Conservation (phyloP, 2,329 filamentous ascomycete species). For the Penicillium sp. region DNA sequence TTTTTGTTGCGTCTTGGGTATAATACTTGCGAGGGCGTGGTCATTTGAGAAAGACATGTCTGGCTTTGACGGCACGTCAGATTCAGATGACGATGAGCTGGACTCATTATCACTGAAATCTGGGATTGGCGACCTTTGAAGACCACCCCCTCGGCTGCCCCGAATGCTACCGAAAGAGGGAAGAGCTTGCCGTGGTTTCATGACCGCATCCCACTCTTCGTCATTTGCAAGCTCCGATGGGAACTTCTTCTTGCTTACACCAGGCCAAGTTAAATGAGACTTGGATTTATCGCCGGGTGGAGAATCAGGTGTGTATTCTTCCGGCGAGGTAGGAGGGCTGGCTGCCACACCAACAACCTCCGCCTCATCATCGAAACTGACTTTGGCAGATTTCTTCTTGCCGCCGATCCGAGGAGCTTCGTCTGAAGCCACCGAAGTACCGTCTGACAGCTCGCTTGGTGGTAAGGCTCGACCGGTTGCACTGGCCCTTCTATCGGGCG, state of each 20-base stretch:
- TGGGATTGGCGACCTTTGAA: conserved; percentile 16
- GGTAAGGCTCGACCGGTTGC: conserved; percentile 29
- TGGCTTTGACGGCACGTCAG: conserved; percentile 38
- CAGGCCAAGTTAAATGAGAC: conserved; percentile 37
- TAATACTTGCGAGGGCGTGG: conserved; percentile 50
- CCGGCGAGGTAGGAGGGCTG: conserved; percentile 43
- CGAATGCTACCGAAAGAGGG: conserved; percentile 65
- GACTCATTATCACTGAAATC: conserved; percentile 35
- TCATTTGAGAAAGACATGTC: conserved; percentile 51
- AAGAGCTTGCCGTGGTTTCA: conserved; percentile 59
- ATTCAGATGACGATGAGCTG: conserved; percentile 43
- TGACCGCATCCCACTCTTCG: conserved; percentile 55
- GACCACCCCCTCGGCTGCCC: conserved; percentile 40
- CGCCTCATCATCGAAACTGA: conserved; percentile 68
- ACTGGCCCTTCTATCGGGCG: conserved; percentile 33
- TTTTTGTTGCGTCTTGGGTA: conserved; percentile 40
- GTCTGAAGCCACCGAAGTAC: conserved; percentile 50
- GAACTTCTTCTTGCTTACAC: conserved; percentile 35
- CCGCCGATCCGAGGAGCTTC: conserved; percentile 42
- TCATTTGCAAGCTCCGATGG: conserved; percentile 33
- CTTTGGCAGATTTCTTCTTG: conserved; percentile 56
- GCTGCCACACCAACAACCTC: conserved; percentile 49
- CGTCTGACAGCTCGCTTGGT: conserved; percentile 58
- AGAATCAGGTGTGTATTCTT: conserved; percentile 38
- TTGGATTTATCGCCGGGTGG: conserved; percentile 34